Base-by-base conservation (phyloP, 1,284 basidiomycete genomes). In the Heterobasidion parviporum region DNA sequence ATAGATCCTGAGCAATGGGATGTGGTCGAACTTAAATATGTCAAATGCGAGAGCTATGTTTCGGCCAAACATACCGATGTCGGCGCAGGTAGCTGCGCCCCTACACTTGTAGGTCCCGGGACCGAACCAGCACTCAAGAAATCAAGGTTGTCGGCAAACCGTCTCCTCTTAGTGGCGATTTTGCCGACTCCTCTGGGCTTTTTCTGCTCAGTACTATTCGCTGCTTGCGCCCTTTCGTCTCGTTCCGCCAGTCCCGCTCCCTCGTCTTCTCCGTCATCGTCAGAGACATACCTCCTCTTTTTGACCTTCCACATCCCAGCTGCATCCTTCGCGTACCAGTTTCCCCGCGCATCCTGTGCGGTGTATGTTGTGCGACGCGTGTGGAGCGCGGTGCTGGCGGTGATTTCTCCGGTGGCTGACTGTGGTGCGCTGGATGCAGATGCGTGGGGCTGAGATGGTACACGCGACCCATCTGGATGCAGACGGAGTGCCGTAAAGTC, bases 1-100 rank as follows among this genome's bases (percentile, higher is more conserved):
- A 66, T 3, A 88, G 67, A 60, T 89, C 86, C 86, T 89, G 43
- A 44, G 10, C 15, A 26, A 26, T 26, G 5, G 5, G 26, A 26
- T 26, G 4, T 6, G 26, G 26, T 26, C 26, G 26, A 26, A 26
- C 26, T 5, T 5, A 26, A 26, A 26, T 26, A 26, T 26, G 26
- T 26, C 26, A 26, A 26, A 26, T 26, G 26, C 26, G 26, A 26
- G 26, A 26, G 26, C 26, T 26, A 26, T 26, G 26, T 26, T 26
- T 26, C 26, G 26, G 5, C 26, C 26, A 26, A 8, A 53, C 52
- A 18, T 10, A 45, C 43, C 43, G 43, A 53, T 1, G 52, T 26
- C 8, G 52, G 52, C 14, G 33, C 52, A 14, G 8, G 18, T 10
- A 18, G 32, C 12, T 15, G 26, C 26, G 26, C 26, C 26, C 26